Percentiles rank a stretch among this genome's conserved stretches.
phyloP scores from a whole-genome alignment of 2,329 filamentous ascomycete species.

The Neonectria faginata region DNA sequence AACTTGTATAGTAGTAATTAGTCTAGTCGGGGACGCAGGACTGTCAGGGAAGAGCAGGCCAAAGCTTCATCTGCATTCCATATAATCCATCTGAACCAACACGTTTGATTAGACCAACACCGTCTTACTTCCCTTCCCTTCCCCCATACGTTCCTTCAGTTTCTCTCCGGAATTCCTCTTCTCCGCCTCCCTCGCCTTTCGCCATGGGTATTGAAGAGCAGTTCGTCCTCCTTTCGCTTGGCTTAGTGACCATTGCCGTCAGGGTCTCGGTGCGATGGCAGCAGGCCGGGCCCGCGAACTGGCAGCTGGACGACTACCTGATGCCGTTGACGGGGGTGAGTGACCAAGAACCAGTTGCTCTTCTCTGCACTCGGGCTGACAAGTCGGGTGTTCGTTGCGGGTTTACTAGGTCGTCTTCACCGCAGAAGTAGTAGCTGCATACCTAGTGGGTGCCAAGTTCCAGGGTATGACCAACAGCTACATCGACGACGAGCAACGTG shows the following conservation, averaged over 20 bases:
- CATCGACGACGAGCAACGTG: conserved; percentile 35
- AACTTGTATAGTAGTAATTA: background rate
- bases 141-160: background rate
- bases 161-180: background rate
- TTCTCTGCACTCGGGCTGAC: background rate
- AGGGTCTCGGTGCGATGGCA: conserved; percentile 33
- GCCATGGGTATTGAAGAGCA: conserved; percentile 41
- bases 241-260: conserved; percentile 34
- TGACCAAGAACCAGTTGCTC: background rate
- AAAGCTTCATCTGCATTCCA: background rate
- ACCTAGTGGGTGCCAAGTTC: conserved; percentile 40
- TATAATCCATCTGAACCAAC: background rate
- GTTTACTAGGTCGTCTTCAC: conserved; percentile 34
- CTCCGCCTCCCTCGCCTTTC: background rate
- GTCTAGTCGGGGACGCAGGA: background rate
- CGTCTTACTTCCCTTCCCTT: background rate
- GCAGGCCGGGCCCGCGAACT: conserved; percentile 30
- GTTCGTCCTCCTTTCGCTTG: conserved; percentile 37
- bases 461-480: conserved; percentile 39
- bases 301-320: conserved; percentile 39
- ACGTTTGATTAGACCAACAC: background rate
- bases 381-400: conserved; percentile 6
- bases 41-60: background rate
- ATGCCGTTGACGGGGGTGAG: conserved; percentile 42
- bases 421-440: conserved; percentile 38